A percentile compares a stretch with the other conserved stretches of the same genome.
Evolutionary conservation across 2,329 filamentous ascomycete species (phyloP).

Genomic region (Lasiodiplodia hormozganensis): DNA sequence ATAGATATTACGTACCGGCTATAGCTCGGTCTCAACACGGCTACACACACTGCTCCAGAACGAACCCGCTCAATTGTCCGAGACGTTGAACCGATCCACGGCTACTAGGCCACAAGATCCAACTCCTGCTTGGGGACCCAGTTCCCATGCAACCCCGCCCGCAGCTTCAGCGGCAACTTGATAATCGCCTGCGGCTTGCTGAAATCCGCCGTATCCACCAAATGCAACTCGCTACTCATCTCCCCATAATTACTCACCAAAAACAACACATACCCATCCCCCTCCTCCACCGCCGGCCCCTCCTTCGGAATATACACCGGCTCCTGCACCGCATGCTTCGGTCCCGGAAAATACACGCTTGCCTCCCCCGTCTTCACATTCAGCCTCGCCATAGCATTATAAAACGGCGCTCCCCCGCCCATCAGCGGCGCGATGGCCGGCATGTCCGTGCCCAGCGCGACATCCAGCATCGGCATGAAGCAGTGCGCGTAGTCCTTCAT

Average conservation of each 20-base stretch:
- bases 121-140: conserved; percentile 35
- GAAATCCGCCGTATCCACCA: conserved; percentile 43
- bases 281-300: conserved; percentile 36
- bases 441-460: conserved; percentile 45
- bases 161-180: conserved; percentile 43
- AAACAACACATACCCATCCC: conserved; percentile 42
- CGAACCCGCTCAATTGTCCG: too few relatives aligned
- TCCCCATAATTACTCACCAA: conserved; percentile 46
- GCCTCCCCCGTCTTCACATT: conserved; percentile 45
- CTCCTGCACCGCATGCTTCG: conserved; percentile 37
- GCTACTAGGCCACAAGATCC: neutral
- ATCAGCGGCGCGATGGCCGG: conserved; percentile 36
- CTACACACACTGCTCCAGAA: too few relatives aligned
- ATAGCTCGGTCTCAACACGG: too few relatives aligned
- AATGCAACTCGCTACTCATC: conserved; percentile 45
- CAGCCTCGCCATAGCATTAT: conserved; percentile 57
- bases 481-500: conserved; percentile 47
- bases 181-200: conserved; percentile 42
- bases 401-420: conserved; percentile 46
- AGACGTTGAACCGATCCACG: too few relatives aligned
- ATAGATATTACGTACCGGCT: too few relatives aligned
- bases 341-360: conserved; percentile 55
- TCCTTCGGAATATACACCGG: conserved; percentile 1
- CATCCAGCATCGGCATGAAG: conserved; percentile 55
- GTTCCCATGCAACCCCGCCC: conserved; percentile 46